Conservation (phyloP, 164 flowering plant species). For the Sedum album region DNA sequence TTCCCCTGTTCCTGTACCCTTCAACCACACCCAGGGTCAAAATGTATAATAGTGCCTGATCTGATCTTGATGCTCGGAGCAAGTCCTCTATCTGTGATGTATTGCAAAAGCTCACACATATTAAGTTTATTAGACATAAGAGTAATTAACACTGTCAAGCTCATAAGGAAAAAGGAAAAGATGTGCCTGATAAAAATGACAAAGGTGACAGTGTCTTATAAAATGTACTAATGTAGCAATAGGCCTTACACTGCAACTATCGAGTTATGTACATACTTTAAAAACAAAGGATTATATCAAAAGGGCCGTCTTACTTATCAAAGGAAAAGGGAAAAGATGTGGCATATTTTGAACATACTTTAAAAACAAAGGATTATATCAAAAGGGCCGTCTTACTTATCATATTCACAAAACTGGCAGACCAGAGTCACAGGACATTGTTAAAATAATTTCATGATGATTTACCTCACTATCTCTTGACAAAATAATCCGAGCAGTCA, state of each 20-base stretch:
- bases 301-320: neutral
- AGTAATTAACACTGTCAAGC: neutral
- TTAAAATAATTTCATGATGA: neutral
- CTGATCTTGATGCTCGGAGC: constrained; percentile 45
- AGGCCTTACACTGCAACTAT: neutral
- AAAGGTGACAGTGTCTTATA: too few relatives aligned
- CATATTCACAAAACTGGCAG: neutral
- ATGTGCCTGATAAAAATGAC: neutral
- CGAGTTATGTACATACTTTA: too few relatives aligned
- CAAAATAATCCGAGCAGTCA: constrained; percentile 64
- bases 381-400: neutral
- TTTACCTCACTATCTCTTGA: constrained; percentile 87
- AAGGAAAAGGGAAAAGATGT: too few relatives aligned
- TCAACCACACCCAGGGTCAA: constrained; percentile 86
- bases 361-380: too few relatives aligned
- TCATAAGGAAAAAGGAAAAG: neutral
- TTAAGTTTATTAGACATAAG: neutral
- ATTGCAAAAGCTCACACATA: neutral
- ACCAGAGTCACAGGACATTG: neutral
- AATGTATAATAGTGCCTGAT: constrained; percentile 69
- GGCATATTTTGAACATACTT: too few relatives aligned
- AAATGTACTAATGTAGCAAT: neutral
- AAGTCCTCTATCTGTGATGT: constrained; percentile 65
- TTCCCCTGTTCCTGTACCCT: constrained; percentile 74
- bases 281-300: neutral